Percentiles rank a stretch among this genome's conserved stretches.
These are phyloP conservation scores for Grosmannia serpens DNA, from an alignment of 2,329 filamentous ascomycete species.

Conservation along the genomic window DNA sequence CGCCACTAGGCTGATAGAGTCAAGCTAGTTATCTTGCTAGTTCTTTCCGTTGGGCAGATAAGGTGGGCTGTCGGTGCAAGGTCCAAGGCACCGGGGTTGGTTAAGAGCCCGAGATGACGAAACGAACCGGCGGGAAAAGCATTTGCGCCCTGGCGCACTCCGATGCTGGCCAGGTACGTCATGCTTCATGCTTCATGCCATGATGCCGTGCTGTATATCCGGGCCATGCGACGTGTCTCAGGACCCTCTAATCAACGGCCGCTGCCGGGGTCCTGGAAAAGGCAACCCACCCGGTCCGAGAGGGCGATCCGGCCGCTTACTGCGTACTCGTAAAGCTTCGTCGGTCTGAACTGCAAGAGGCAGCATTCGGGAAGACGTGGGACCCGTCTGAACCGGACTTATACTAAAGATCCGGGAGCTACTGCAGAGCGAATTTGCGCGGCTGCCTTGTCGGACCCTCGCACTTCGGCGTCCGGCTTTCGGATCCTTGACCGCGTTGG, in stretches of 20 bases:
- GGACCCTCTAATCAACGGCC: too few relatives aligned
- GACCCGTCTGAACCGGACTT: not conserved
- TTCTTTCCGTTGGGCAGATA: not conserved
- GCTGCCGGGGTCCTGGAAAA: too few relatives aligned
- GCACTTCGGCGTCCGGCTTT: not conserved
- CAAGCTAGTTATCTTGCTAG: not conserved
- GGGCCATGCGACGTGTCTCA: not conserved
- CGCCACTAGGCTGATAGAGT: not conserved
- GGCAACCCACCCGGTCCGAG: too few relatives aligned
- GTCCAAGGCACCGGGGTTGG: not conserved
- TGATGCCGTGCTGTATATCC: not conserved
- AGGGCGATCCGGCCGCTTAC: too few relatives aligned
- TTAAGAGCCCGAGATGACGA: not conserved
- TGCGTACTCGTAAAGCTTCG: too few relatives aligned
- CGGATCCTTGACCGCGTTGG: not conserved
- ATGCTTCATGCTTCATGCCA: not conserved
- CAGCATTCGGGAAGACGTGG: not conserved
- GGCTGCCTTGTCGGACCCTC: not conserved
- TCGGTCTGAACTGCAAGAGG: too few relatives aligned
- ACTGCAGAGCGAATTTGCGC: not conserved
- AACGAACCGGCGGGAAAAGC: too few relatives aligned
- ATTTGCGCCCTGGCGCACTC: too few relatives aligned
- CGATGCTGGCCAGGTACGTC: not conserved
- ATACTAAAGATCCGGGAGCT: not conserved
- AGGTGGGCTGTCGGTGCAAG: too few relatives aligned